Evolutionary conservation across 1,284 basidiomycete species (phyloP).

Genomic region (Cystobasidium slooffiae): DNA sequence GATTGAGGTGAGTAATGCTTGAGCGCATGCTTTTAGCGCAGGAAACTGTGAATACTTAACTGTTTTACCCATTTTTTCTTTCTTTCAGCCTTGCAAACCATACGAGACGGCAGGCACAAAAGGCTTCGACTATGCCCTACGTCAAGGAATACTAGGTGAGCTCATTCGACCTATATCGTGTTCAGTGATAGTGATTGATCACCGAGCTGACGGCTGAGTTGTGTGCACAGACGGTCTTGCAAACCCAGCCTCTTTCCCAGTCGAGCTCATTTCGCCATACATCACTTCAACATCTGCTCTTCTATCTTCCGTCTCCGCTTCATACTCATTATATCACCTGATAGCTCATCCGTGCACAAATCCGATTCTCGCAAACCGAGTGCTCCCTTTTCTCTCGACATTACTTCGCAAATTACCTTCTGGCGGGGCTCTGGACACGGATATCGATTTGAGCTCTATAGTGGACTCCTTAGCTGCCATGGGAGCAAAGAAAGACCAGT

Average conservation of each 20-base stretch:
- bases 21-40: background rate
- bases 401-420: background rate
- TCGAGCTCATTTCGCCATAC: slow-evolving; percentile 34
- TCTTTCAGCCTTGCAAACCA: slow-evolving; percentile 29
- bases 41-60: background rate
- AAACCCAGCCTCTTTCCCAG: slow-evolving; percentile 26
- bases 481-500: slow-evolving; percentile 26
- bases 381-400: slow-evolving; percentile 5
- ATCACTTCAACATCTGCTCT: background rate
- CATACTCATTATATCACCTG: slow-evolving; percentile 32
- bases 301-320: slow-evolving; percentile 8
- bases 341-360: slow-evolving; percentile 37
- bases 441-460: slow-evolving; percentile 31
- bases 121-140: slow-evolving; percentile 30
- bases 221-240: slow-evolving; percentile 19
- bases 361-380: slow-evolving; percentile 12
- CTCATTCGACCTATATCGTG: background rate
- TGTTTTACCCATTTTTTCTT: background rate
- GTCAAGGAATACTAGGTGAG: slow-evolving; percentile 38
- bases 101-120: slow-evolving; percentile 9
- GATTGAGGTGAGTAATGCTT: slow-evolving; percentile 28
- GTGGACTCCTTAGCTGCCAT: slow-evolving; percentile 8
- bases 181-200: background rate
- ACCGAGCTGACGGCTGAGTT: too few relatives aligned
- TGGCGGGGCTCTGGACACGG: slow-evolving; percentile 16